A percentile compares a stretch with the other conserved stretches of the same genome.
phyloP scores from a whole-genome alignment of 805 yeast species.

The Candida sanyiensis region DNA sequence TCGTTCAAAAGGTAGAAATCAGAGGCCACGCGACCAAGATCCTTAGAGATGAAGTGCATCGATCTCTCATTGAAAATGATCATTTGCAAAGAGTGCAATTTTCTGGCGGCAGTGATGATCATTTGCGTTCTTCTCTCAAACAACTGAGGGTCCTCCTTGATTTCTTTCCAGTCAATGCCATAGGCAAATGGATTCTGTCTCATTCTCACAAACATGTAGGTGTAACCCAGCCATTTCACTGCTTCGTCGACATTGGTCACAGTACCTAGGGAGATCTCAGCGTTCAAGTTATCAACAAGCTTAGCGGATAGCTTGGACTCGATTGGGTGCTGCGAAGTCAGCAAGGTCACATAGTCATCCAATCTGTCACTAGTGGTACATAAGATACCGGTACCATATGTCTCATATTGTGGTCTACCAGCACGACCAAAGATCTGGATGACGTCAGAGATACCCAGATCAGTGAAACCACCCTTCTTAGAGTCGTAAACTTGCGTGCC shows the following conservation, averaged over 20 bases:
- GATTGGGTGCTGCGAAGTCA: conserved; percentile 94
- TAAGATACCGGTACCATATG: conserved; percentile 85
- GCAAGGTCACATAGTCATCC: conserved; percentile 81
- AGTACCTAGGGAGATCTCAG: conserved; percentile 92
- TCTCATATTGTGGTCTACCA: conserved; percentile 96
- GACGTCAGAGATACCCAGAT: conserved; percentile 92
- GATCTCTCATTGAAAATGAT: conserved; percentile 84
- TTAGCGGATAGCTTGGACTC: conserved; percentile 78
- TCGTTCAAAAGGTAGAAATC: conserved; percentile 85
- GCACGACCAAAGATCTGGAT: conserved; percentile 99
- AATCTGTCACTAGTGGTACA: conserved; percentile 77
- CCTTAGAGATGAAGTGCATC: conserved; percentile 75
- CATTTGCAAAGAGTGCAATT: conserved; percentile 87
- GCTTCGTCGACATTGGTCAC: conserved; percentile 94
- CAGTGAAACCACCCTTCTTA: conserved; percentile 89
- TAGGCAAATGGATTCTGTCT: conserved; percentile 87
- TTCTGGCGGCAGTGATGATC: conserved; percentile 73
- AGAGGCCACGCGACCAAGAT: conserved; percentile 89
- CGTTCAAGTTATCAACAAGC: conserved; percentile 87
- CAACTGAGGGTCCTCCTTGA: conserved; percentile 76
- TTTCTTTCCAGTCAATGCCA: conserved; percentile 83
- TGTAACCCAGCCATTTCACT: conserved; percentile 95
- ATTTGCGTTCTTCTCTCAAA: conserved; percentile 68
- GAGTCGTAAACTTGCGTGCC: conserved; percentile 96
- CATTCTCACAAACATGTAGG: conserved; percentile 92